Conservation (phyloP, 2,329 filamentous ascomycete species). For the Fusarium drepaniforme region DNA sequence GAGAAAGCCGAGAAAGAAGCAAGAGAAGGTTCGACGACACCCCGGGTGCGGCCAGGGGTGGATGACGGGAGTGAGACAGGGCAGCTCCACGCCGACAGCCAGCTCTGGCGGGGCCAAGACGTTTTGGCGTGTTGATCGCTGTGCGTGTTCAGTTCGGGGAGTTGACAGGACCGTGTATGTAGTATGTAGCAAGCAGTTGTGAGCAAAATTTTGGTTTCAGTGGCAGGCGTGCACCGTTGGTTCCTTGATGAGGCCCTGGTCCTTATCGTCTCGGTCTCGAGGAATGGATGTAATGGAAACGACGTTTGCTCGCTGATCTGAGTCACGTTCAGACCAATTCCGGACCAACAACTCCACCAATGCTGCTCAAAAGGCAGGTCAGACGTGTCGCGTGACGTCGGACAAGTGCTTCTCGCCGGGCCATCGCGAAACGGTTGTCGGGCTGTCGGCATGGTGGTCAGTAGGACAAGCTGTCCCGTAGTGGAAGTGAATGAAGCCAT, state of each 20-base stretch:
- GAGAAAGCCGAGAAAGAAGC: slow-evolving; percentile 29
- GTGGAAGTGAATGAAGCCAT: slow-evolving; percentile 26
- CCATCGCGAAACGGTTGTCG: slow-evolving; percentile 27
- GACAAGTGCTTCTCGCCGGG: slow-evolving; percentile 10
- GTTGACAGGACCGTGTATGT: not conserved
- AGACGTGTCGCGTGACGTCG: slow-evolving; percentile 30
- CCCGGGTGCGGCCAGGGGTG: slow-evolving; percentile 34
- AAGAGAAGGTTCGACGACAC: slow-evolving; percentile 11
- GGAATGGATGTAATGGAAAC: slow-evolving; percentile 1
- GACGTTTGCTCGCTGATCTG: slow-evolving; percentile 15
- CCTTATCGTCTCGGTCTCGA: not conserved
- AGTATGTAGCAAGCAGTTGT: not conserved
- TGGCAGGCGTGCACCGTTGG: not conserved
- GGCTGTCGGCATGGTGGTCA: slow-evolving; percentile 36
- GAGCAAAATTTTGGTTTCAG: not conserved
- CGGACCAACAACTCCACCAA: not conserved
- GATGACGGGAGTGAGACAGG: not conserved
- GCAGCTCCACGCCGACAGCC: slow-evolving; percentile 15
- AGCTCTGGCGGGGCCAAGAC: not conserved
- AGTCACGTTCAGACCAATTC: slow-evolving; percentile 16
- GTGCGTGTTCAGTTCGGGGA: slow-evolving; percentile 15
- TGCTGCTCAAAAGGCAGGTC: slow-evolving; percentile 4
- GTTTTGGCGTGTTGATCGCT: slow-evolving; percentile 1
- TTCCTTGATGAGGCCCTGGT: not conserved
- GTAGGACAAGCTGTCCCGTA: slow-evolving; percentile 13